A percentile compares a stretch with the other conserved stretches of the same genome.
phyloP scores from a whole-genome alignment of 2,329 filamentous ascomycete genomes.

The Coniella lustricola region DNA sequence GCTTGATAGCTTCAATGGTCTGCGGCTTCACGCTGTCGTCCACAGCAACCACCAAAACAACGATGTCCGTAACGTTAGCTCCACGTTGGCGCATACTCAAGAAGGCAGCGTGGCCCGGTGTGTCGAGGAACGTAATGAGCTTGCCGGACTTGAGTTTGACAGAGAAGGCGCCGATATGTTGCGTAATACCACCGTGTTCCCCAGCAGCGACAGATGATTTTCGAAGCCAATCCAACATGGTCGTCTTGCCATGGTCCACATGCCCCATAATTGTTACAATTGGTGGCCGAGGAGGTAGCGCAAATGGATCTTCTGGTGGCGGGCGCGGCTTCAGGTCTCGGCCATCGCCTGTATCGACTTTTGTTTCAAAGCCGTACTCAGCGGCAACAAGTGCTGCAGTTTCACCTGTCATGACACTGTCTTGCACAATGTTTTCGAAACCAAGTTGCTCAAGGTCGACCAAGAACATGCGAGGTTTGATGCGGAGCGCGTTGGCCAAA shows the following conservation, averaged over 20 bases:
- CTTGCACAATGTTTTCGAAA: conserved; percentile 75
- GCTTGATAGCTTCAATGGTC: conserved; percentile 91
- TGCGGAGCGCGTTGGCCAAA: conserved; percentile 66
- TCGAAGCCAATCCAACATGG: conserved; percentile 84
- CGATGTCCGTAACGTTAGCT: conserved; percentile 93
- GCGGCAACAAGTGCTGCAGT: conserved; percentile 83
- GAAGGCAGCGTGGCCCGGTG: conserved; percentile 92
- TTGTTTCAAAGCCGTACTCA: conserved; percentile 88
- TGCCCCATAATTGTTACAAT: conserved; percentile 99
- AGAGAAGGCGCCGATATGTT: conserved; percentile 96
- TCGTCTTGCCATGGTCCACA: conserved; percentile 97
- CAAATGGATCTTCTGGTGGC: conserved; percentile 57
- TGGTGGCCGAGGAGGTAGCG: conserved; percentile 70
- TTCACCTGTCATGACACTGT: conserved; percentile 84
- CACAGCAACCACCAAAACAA: conserved; percentile 89
- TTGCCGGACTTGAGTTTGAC: conserved; percentile 81
- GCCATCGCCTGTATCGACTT: conserved; percentile 58
- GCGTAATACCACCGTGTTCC: conserved; percentile 95
- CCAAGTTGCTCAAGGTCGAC: conserved; percentile 74
- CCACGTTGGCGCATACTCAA: conserved; percentile 92
- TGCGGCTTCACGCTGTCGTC: conserved; percentile 98
- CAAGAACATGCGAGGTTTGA: conserved; percentile 66
- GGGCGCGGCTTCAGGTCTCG: conserved; percentile 69
- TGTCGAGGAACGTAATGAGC: conserved; percentile 93
- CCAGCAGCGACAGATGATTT: conserved; percentile 86